A percentile compares a stretch with the other conserved stretches of the same genome.
These are phyloP conservation scores for Euphorbia lathyris DNA, from an alignment of 345 rosid genomes.

Conservation along the genomic window DNA sequence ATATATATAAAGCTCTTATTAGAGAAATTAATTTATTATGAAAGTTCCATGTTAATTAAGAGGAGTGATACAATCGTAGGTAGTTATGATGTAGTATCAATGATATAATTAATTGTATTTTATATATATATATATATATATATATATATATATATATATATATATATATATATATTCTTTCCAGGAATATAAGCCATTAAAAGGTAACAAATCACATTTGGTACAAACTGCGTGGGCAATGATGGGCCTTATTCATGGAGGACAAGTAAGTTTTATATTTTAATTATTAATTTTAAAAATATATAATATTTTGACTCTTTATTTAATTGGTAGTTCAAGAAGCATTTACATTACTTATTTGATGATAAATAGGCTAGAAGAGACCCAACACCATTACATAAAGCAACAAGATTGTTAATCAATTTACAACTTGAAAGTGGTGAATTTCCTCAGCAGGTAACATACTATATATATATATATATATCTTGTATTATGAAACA, in stretches of 20 bases:
- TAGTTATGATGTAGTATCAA: too few species aligned
- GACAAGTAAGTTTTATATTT: slow-evolving; percentile 13
- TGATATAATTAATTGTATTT: too few species aligned
- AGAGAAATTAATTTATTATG: too few species aligned
- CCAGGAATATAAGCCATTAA: slow-evolving; percentile 7
- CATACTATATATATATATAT: not conserved
- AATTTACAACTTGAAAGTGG: slow-evolving; percentile 16
- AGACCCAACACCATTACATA: slow-evolving; percentile 14
- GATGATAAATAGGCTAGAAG: slow-evolving; percentile 4
- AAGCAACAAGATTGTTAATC: slow-evolving; percentile 11
- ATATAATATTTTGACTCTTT: not conserved
- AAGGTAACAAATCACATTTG: slow-evolving; percentile 14
- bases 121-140: too few species aligned
- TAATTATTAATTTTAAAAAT: too few species aligned
- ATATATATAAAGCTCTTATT: too few species aligned
- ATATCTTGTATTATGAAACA: too few species aligned
- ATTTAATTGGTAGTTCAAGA: too few species aligned
- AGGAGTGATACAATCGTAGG: too few species aligned
- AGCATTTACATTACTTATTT: not conserved
- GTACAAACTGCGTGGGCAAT: slow-evolving; percentile 24
- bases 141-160: too few species aligned
- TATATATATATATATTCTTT: too few species aligned
- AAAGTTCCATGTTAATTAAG: too few species aligned
- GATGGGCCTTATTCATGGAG: slow-evolving; percentile 17
- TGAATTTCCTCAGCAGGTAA: slow-evolving; percentile 24